Percentiles rank a stretch among this genome's conserved stretches.
Conservation (phyloP, 305 asterid species). For the Nicotiana rustica region DNA sequence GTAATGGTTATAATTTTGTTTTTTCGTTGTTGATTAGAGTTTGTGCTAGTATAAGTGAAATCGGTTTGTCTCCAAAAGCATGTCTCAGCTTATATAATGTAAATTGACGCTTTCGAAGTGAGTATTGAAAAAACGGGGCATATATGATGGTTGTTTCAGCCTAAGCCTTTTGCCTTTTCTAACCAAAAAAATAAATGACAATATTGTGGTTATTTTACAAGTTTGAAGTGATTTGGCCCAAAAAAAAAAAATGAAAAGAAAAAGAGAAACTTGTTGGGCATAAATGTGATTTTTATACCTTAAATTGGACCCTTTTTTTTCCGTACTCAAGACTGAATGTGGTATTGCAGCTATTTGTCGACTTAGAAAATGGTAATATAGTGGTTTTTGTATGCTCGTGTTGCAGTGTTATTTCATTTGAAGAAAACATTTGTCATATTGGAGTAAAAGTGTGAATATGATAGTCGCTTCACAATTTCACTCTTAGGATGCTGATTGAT, state of each 20-base stretch:
- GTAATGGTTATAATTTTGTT: slow-evolving; percentile 2
- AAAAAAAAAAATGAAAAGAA: too few species aligned
- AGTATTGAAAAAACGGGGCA: neutral
- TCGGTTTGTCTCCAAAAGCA: neutral
- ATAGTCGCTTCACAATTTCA: neutral
- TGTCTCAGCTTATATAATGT: neutral
- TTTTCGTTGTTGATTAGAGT: neutral
- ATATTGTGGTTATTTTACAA: too few species aligned
- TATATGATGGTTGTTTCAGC: neutral
- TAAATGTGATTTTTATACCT: too few species aligned
- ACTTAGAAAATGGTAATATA: neutral
- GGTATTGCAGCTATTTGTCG: neutral
- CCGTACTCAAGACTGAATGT: neutral
- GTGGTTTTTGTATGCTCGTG: neutral
- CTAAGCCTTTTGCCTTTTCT: neutral
- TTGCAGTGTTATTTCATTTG: neutral
- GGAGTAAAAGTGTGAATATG: neutral
- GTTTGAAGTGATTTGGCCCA: too few species aligned
- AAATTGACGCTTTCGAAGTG: slow-evolving; percentile 20
- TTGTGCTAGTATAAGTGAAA: neutral
- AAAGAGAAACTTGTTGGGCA: neutral
- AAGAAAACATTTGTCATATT: neutral
- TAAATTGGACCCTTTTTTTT: neutral
- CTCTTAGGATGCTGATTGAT: neutral
- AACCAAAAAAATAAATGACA: neutral